phyloP scores from a whole-genome alignment of 768 basidiomycete genomes.

The Naganishia kalamii region DNA sequence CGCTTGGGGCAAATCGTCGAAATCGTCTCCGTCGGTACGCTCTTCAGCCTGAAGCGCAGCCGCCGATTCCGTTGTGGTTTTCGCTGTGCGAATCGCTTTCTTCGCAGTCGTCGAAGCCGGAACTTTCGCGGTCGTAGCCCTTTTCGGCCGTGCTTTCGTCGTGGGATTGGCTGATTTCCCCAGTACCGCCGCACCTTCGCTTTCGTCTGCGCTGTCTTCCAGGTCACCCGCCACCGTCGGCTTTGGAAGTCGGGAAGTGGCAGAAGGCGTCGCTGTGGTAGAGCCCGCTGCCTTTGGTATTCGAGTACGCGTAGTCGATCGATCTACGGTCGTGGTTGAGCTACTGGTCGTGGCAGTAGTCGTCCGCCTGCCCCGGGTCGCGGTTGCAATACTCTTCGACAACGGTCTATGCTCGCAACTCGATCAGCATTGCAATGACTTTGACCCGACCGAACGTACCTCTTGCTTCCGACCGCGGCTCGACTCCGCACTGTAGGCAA shows the following conservation, averaged over 20 bases:
- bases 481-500: constrained; percentile 7
- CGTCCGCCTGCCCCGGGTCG: neutral
- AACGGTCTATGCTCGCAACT: neutral
- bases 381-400: neutral
- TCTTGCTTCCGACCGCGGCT: constrained; percentile 2
- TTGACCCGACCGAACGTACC: neutral
- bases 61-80: neutral
- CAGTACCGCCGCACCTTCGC: neutral
- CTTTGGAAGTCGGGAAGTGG: neutral
- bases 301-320: neutral
- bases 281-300: neutral
- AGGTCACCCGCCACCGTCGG: neutral
- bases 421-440: neutral
- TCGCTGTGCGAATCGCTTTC: neutral
- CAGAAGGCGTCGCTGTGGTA: neutral
- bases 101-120: neutral
- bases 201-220: constrained; percentile 2
- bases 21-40: neutral
- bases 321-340: neutral
- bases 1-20: neutral
- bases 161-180: neutral
- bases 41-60: neutral
- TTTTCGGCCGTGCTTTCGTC: neutral
- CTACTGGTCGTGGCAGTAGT: neutral
- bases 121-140: neutral